phyloP scores from a whole-genome alignment of 176 grass and related monocot species.

The Triticum timopheevii region DNA sequence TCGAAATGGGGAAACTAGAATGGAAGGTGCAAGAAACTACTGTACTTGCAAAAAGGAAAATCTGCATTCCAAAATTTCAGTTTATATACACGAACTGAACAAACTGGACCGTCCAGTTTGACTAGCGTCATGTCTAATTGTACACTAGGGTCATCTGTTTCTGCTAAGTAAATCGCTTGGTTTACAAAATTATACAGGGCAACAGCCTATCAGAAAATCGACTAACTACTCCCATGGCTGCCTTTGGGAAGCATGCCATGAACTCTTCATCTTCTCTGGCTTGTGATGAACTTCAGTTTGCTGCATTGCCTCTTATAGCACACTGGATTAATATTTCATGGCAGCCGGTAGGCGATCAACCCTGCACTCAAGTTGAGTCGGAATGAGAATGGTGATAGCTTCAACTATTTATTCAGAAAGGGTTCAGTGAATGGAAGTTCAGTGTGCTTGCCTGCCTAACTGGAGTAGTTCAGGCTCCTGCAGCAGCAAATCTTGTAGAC shows the following conservation, averaged over 20 bases:
- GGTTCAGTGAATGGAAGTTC: neutral
- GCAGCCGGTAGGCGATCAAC: constrained; percentile 47
- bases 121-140: neutral
- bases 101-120: neutral
- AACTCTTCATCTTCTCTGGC: neutral
- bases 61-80: neutral
- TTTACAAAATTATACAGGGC: constrained; percentile 28
- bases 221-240: neutral
- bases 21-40: neutral
- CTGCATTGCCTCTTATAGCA: neutral
- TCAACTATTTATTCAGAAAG: constrained; percentile 6
- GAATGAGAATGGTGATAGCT: constrained; percentile 16
- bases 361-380: constrained; percentile 40
- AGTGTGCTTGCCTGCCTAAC: constrained; percentile 56
- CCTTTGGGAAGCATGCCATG: neutral
- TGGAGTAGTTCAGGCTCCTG: constrained; percentile 75
- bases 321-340: neutral
- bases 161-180: neutral
- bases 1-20: neutral
- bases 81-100: neutral
- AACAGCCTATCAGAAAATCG: neutral
- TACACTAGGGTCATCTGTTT: neutral
- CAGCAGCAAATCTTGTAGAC: constrained; percentile 79
- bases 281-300: neutral
- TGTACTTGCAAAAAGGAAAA: neutral